These are phyloP conservation scores for Phytopythium ostracodes DNA, from an alignment of 352 stramenopile species.

Conservation along the genomic window DNA sequence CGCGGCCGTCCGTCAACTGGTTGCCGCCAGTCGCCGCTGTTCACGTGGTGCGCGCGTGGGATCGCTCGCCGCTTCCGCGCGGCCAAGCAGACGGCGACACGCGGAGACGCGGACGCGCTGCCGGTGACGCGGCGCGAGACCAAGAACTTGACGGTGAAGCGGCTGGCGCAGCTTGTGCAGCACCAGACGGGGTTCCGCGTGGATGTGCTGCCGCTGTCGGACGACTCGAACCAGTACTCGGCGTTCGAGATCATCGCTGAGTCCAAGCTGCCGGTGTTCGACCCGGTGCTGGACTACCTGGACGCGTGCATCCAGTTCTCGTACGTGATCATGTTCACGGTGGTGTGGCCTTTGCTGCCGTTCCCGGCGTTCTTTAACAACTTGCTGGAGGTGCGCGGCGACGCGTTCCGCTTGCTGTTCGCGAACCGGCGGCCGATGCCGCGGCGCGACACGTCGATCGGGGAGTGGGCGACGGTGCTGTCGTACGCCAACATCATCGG, in stretches of 20 bases:
- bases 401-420: conserved; percentile 81
- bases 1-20: conserved; percentile 55
- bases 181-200: conserved; percentile 68
- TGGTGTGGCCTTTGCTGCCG: conserved; percentile 85
- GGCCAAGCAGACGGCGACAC: conserved; percentile 19
- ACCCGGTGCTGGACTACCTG: conserved; percentile 84
- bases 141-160: conserved; percentile 58
- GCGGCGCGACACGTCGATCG: conserved; percentile 75
- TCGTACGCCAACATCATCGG: conserved; percentile 85
- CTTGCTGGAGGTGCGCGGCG: conserved; percentile 79
- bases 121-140: conserved; percentile 16
- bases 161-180: conserved; percentile 60
- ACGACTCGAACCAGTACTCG: conserved; percentile 85
- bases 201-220: conserved; percentile 59
- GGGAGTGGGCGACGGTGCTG: conserved; percentile 80
- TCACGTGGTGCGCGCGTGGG: conserved; percentile 48
- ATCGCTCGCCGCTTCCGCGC: conserved; percentile 36
- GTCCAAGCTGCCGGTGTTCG: conserved; percentile 76
- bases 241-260: conserved; percentile 85
- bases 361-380: conserved; percentile 87
- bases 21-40: conserved; percentile 56
- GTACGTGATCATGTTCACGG: conserved; percentile 90
- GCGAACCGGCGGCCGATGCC: conserved; percentile 78
- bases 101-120: conserved; percentile 7
- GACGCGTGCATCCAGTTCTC: conserved; percentile 88